phyloP scores from a whole-genome alignment of 257 asterid species.

The Primulina huaijiensis region DNA sequence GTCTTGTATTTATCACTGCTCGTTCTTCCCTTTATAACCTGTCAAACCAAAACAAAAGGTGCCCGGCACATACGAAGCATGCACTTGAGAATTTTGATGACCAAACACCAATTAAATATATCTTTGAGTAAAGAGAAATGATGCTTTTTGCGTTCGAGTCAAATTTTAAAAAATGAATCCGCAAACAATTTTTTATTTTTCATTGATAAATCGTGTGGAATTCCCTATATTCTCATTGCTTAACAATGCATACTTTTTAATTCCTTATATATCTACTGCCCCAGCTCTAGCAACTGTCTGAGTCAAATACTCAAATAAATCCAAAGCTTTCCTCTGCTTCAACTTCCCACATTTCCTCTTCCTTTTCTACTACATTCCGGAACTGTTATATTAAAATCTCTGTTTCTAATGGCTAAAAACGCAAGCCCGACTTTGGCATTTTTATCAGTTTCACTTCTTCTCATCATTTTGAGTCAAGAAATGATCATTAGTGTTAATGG shows the following conservation, averaged over 20 bases:
- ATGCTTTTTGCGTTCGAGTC: too few relatives aligned
- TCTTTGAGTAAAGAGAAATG: too few relatives aligned
- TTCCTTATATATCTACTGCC: too few relatives aligned
- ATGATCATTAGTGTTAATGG: slow-evolving; percentile 20
- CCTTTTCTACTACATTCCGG: neutral
- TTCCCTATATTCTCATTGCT: too few relatives aligned
- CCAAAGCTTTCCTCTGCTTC: neutral
- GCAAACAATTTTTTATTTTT: too few relatives aligned
- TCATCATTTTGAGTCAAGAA: slow-evolving; percentile 26
- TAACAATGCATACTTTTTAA: too few relatives aligned
- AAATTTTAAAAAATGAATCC: too few relatives aligned
- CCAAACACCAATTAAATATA: neutral
- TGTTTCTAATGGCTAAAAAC: neutral
- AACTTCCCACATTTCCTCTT: neutral
- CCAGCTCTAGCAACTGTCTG: too few relatives aligned
- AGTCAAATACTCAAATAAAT: too few relatives aligned
- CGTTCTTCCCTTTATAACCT: neutral
- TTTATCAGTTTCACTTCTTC: slow-evolving; percentile 9
- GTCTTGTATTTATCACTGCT: neutral
- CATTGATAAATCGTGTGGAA: too few relatives aligned
- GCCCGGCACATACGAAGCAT: neutral
- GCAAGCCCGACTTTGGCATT: neutral
- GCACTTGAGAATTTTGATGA: neutral
- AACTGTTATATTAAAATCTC: neutral
- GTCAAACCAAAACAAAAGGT: neutral